Evolutionary conservation across 345 rosid species (phyloP).

Genomic region (Ceriops decandra): DNA sequence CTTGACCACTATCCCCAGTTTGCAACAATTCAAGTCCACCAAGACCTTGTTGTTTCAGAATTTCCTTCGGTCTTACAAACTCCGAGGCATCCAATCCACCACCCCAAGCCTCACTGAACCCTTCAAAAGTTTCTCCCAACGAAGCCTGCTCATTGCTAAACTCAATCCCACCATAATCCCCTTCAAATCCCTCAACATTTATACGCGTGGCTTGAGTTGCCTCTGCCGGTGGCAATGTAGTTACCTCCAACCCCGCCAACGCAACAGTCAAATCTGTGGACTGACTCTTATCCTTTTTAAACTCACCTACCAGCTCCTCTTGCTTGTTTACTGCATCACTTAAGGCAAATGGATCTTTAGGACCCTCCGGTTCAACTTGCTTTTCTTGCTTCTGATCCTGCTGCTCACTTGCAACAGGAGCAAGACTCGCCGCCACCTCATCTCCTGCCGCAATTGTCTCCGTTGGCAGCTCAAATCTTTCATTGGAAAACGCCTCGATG

Average conservation of each 20-base stretch:
- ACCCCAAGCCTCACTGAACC: constrained; percentile 92
- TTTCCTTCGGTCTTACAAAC: constrained; percentile 74
- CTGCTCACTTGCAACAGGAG: constrained; percentile 45
- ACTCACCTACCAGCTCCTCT: constrained; percentile 74
- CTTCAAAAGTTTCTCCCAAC: constrained; percentile 85
- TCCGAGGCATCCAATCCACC: constrained; percentile 97
- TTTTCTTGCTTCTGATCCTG: constrained; percentile 43
- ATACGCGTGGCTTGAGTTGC: constrained; percentile 93
- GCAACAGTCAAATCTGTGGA: constrained; percentile 73
- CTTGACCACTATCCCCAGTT: constrained; percentile 49
- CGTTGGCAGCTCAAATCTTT: constrained; percentile 66
- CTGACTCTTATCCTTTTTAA: constrained; percentile 80
- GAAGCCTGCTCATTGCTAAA: constrained; percentile 86
- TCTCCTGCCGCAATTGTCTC: constrained; percentile 86
- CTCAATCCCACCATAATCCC: constrained; percentile 94
- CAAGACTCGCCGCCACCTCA: constrained; percentile 57
- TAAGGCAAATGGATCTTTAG: constrained; percentile 88
- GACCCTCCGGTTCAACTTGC: constrained; percentile 51
- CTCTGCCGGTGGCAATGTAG: constrained; percentile 93
- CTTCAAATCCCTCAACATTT: constrained; percentile 93
- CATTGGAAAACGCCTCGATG: constrained; percentile 58
- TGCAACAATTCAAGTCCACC: constrained; percentile 94
- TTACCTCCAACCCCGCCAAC: constrained; percentile 84
- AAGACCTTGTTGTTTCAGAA: constrained; percentile 73
- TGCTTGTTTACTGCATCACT: constrained; percentile 69